Base-by-base conservation (phyloP, 495 filamentous ascomycete genomes). In the Hyphodiscus hymeniophilus region DNA sequence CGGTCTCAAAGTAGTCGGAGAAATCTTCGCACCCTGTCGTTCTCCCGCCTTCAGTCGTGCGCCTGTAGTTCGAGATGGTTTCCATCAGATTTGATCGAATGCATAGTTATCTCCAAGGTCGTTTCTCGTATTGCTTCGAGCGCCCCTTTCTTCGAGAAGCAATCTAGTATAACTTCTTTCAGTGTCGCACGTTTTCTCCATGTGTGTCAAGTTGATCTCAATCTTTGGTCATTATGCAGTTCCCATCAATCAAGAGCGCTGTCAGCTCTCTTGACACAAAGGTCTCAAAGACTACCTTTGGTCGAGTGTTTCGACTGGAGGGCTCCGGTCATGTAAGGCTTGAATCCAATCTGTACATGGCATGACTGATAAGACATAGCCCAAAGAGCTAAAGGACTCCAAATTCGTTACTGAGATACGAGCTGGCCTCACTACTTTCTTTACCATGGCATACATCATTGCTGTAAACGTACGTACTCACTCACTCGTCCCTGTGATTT, bases 401-500 rank as follows among this genome's bases (percentile, higher is more conserved):
- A 75, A 67, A 54, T 87, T 91, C 66, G 79, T 83, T 50, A 84
- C 80, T 12, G 85, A 91, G 60, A 65, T 91, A 42, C 80, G 84
- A 18, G 86, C 85, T n/a, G 86, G 85, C 11, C 63, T 91, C 26
- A 86, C 86, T 28, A 91, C 86, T 22, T 89, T 90, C 63, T 84
- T 87, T 55, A 85, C 85, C 15, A 89, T 91, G 86, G 81, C 85
- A 34, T 91, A 87, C 63, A 84, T 85, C 49, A 82, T 86, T 35
- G 71, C 81, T 55, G 67, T 76, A 52, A 74, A 77, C 52, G 72
- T 71, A 30, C 11, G 48, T 48, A n/a, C n/a, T n/a, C n/a, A n/a
- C n/a, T n/a, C n/a, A n/a, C n/a, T 6, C 38, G 22, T 15, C 8
- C 26, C 22, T n/a, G 20, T 26, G 31, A 18, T 8, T 7, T 18